Evolutionary conservation across 1,284 basidiomycete genomes (phyloP).

Genomic region (Leccinum solheimii): DNA sequence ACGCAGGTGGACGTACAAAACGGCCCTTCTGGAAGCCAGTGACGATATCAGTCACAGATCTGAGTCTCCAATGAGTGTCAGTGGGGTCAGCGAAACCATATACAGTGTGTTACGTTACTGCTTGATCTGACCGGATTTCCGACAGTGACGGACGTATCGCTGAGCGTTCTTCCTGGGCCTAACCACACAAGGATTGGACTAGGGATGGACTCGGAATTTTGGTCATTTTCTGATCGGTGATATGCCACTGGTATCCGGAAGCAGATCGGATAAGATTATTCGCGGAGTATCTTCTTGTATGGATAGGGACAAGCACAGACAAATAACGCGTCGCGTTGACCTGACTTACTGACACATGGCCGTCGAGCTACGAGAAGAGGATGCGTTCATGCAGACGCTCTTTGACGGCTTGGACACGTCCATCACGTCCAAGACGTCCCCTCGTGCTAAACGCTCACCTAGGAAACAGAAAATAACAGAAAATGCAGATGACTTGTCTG

Average conservation of each 20-base stretch:
- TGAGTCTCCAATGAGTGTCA: neutral
- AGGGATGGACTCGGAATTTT: neutral
- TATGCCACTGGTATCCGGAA: neutral
- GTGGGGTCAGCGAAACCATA: neutral
- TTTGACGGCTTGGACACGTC: constrained; percentile 47
- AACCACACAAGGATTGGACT: neutral
- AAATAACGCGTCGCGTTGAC: constrained; percentile 33
- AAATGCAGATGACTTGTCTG: constrained; percentile 34
- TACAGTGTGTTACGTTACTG: neutral
- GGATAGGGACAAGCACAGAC: constrained; percentile 10
- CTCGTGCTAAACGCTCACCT: constrained; percentile 9
- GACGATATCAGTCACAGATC: neutral
- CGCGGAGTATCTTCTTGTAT: constrained; percentile 14
- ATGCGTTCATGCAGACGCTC: constrained; percentile 48
- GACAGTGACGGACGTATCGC: neutral
- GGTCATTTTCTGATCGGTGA: neutral
- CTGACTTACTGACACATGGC: constrained; percentile 12
- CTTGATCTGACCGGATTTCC: neutral
- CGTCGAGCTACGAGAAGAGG: constrained; percentile 38
- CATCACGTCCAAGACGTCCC: neutral
- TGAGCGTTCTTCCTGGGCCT: neutral
- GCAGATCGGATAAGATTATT: constrained; percentile 15
- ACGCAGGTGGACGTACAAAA: neutral
- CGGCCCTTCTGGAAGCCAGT: neutral
- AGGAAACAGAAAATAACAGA: constrained; percentile 10